Evolutionary conservation across 805 yeast species (phyloP).

Genomic region (Lipomyces orientalis): DNA sequence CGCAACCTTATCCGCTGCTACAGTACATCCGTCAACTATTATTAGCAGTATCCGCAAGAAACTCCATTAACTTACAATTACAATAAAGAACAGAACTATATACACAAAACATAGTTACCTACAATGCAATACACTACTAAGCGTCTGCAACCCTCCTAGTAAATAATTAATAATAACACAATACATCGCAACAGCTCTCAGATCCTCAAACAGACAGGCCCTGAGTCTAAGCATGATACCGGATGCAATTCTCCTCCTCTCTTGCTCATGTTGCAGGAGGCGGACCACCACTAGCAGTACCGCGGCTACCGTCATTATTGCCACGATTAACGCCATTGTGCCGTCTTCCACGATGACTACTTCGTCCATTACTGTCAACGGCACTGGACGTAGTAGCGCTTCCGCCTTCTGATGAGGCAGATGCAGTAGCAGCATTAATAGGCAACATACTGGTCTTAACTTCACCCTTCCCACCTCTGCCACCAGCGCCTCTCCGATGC

Average conservation of each 20-base stretch:
- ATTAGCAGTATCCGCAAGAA: too few species aligned
- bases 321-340: conserved; percentile 4
- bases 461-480: neutral
- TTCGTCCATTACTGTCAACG: neutral
- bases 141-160: neutral
- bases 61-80: neutral
- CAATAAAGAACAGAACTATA: neutral
- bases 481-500: neutral
- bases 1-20: too few species aligned
- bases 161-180: too few species aligned
- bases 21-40: too few species aligned
- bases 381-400: neutral
- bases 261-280: neutral
- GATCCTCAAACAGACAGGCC: too few species aligned
- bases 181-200: neutral
- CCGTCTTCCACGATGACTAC: conserved; percentile 1
- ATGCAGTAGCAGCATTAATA: neutral
- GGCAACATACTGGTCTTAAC: neutral
- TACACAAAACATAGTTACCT: neutral
- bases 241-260: too few species aligned
- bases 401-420: neutral
- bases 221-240: too few species aligned
- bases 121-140: neutral
- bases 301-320: neutral
- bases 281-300: neutral